phyloP scores from a whole-genome alignment of 495 filamentous ascomycete species.

The Letharia columbiana region DNA sequence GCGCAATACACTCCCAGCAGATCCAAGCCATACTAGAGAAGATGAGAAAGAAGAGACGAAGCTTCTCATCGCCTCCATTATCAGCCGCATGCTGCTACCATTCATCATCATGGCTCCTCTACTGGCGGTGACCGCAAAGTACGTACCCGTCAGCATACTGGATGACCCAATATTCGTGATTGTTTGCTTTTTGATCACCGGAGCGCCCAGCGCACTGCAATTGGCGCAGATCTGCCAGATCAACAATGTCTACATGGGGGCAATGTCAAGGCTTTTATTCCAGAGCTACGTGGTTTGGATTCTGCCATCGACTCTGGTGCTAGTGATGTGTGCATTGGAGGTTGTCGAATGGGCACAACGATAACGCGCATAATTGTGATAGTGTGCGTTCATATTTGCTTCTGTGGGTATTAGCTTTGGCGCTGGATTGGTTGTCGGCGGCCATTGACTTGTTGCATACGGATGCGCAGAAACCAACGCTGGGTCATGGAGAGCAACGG shows the following conservation, averaged over 20 bases:
- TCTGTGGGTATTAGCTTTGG: not conserved
- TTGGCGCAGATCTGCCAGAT: slow-evolving; percentile 98
- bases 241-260: slow-evolving; percentile 87
- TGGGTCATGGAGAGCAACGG: not conserved
- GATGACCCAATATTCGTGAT: slow-evolving; percentile 98
- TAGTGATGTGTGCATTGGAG: slow-evolving; percentile 88
- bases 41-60: slow-evolving; percentile 62
- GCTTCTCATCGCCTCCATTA: slow-evolving; percentile 73
- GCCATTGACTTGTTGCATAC: not conserved
- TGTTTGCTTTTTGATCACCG: slow-evolving; percentile 91
- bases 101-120: slow-evolving; percentile 91
- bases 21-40: slow-evolving; percentile 49
- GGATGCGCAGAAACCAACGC: not conserved
- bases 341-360: slow-evolving; percentile 77
- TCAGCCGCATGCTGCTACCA: slow-evolving; percentile 87
- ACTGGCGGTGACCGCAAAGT: slow-evolving; percentile 84
- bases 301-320: slow-evolving; percentile 79
- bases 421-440: slow-evolving; percentile 7
- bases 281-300: slow-evolving; percentile 99
- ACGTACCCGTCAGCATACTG: slow-evolving; percentile 82
- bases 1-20: slow-evolving; percentile 55
- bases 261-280: slow-evolving; percentile 88
- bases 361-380: not conserved
- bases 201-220: slow-evolving; percentile 89
- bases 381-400: not conserved